phyloP scores from a whole-genome alignment of 805 yeast species.

The Cyberlindnera mrakii region DNA sequence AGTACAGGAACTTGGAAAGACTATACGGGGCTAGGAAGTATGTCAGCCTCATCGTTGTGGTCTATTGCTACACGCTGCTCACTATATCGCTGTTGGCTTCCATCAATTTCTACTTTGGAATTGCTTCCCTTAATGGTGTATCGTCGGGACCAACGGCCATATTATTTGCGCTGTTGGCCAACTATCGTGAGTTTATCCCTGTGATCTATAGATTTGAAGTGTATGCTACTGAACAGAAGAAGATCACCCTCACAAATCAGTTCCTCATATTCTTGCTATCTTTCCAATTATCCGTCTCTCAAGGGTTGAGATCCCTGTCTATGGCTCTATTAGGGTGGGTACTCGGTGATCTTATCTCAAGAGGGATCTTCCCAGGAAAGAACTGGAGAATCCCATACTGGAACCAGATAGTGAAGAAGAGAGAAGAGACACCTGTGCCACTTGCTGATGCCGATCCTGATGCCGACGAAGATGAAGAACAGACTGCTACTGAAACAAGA shows the following conservation, averaged over 20 bases:
- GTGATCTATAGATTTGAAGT: conserved; percentile 32
- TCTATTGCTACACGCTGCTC: conserved; percentile 13
- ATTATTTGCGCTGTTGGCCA: conserved; percentile 29
- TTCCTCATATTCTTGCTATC: conserved; percentile 27
- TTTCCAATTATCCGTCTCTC: conserved; percentile 28
- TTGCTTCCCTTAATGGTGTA: conserved; percentile 10
- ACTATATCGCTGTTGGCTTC: conserved; percentile 7
- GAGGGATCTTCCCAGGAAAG: conserved; percentile 33
- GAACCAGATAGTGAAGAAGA: conserved; percentile 4
- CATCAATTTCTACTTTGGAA: conserved; percentile 16
- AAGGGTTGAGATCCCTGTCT: conserved; percentile 24
- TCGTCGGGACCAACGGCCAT: conserved; percentile 29
- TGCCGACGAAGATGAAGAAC: conserved; percentile 15
- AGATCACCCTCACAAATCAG: conserved; percentile 27
- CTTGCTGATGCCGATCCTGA: conserved; percentile 11
- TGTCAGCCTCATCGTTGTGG: conserved; percentile 17
- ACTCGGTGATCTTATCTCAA: conserved; percentile 28
- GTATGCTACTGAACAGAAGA: conserved; percentile 7
- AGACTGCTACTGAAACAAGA: conserved; percentile 26
- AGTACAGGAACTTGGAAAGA: conserved; percentile 33
- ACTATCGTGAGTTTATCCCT: conserved; percentile 33
- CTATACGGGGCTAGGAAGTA: conserved; percentile 31
- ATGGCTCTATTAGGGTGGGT: conserved; percentile 30
- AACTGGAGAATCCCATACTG: conserved; percentile 32
- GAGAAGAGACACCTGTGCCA: conserved; percentile 7